Base-by-base conservation (phyloP, 2,329 filamentous ascomycete species). In the Periconia digitata region DNA sequence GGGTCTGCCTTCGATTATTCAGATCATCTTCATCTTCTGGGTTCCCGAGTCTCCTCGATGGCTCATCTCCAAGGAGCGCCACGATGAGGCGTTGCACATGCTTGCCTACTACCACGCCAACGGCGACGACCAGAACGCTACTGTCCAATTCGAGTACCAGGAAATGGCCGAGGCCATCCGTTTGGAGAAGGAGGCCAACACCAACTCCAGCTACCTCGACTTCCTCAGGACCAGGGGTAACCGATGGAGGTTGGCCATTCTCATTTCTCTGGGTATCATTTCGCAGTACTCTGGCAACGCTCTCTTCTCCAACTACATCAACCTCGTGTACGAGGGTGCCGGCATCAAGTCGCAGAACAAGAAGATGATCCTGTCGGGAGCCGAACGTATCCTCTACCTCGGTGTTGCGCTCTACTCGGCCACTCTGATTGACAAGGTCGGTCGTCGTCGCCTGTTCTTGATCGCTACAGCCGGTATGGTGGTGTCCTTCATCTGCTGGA, bases 281-380 rank as follows among this genome's bases (percentile, higher is more conserved):
- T 86, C 83, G 3, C 84, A 87, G 69, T 87, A 85, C 69, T 83
- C 79, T 43, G 85, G 85, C 40, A 87, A 86, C 59, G 84, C 81
- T 15, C 70, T 87, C 2, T 82, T 87, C 65, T 83, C 78, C 56
- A 85, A 86, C 71, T 87, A 87, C 67, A 82, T 84, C 67, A 80
- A 83, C 54, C 72, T 78, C 40, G 77, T 87, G 53, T 85, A 85
- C 69, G 72, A 76, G 29, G 79, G 79, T 41, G 82, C 83, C 29
- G 84, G 84, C 43, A 85, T 87, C 61, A 79, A 58, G 1, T 71
- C 76, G 37, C 75, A 50, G 23, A 61, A 60, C 38, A 52, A 62
- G 51, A 53, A 64, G 57, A 55, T 62, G 46, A 63, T 71, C 67
- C 62, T 78, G 49, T 79, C 79, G 44, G 72, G 75, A 50, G 80